Evolutionary conservation across 176 grass and related monocot species (phyloP).

Genomic region (Leersia perrieri): DNA sequence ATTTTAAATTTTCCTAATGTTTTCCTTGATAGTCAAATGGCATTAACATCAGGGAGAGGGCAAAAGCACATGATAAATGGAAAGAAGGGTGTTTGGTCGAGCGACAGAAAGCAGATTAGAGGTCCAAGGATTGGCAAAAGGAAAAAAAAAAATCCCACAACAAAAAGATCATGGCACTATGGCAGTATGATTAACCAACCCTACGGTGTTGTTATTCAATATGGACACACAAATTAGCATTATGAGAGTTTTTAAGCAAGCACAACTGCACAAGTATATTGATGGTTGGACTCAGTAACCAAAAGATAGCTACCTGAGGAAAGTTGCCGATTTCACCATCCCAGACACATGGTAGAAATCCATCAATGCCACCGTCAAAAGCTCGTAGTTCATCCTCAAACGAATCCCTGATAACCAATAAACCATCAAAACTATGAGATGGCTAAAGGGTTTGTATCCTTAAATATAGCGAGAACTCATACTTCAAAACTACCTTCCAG

Average conservation of each 20-base stretch:
- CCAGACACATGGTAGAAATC: slow-evolving; percentile 87
- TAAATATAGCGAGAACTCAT: slow-evolving; percentile 27
- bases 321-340: slow-evolving; percentile 84
- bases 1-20: background rate
- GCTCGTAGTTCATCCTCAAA: slow-evolving; percentile 97
- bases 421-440: slow-evolving; percentile 9
- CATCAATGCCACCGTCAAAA: slow-evolving; percentile 80
- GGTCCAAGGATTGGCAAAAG: background rate
- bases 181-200: no score
- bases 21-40: background rate
- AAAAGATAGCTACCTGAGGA: slow-evolving; percentile 73
- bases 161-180: background rate
- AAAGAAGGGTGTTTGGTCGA: background rate
- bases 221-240: background rate
- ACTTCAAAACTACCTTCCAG: slow-evolving; percentile 74
- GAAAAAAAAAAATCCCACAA: background rate
- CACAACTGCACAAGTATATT: slow-evolving; percentile 17
- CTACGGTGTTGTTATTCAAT: background rate
- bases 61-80: background rate
- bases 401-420: slow-evolving; percentile 69
- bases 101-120: background rate
- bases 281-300: slow-evolving; percentile 1
- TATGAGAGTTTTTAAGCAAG: background rate
- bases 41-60: background rate
- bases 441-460: slow-evolving; percentile 17